These are phyloP conservation scores for Auxenochlorella pyrenoidosa DNA, from an alignment of 139 green algal genomes.

Conservation along the genomic window DNA sequence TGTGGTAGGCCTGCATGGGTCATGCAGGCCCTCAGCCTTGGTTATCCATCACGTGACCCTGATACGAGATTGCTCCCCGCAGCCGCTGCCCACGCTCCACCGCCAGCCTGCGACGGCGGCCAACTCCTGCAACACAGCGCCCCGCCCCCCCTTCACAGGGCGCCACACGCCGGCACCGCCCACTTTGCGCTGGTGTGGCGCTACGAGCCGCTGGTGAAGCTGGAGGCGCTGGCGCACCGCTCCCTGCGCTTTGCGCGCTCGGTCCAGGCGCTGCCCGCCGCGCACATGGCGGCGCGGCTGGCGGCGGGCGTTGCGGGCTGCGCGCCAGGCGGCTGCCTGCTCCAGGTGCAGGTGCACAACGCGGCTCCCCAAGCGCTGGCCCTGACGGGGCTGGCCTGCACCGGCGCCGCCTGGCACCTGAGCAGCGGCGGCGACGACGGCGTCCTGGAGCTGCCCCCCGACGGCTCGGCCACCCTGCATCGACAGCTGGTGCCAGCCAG, in stretches of 20 bases:
- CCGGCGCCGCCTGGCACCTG: neutral
- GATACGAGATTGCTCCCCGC: no score
- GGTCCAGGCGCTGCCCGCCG: conserved; percentile 56
- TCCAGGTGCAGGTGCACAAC: conserved; percentile 39
- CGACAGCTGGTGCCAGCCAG: neutral
- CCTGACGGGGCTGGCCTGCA: neutral
- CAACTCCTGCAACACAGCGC: neutral
- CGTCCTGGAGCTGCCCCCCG: neutral
- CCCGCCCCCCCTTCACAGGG: neutral
- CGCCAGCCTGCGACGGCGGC: no score
- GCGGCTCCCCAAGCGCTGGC: neutral
- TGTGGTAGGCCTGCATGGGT: neutral
- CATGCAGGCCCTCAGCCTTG: neutral
- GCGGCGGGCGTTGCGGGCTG: conserved; percentile 33
- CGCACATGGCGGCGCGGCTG: conserved; percentile 45
- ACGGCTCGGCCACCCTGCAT: conserved; percentile 23
- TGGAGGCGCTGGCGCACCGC: conserved; percentile 56
- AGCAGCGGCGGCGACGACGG: neutral
- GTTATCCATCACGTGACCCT: no score
- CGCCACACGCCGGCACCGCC: neutral
- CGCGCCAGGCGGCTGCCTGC: conserved; percentile 29
- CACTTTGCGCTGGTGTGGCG: conserved; percentile 26
- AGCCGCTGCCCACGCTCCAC: no score
- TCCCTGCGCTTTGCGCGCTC: conserved; percentile 61
- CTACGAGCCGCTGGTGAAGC: conserved; percentile 32